A percentile compares a stretch with the other conserved stretches of the same genome.
These are phyloP conservation scores for Leucosporidium scottii DNA, from an alignment of 768 basidiomycete species.

Conservation along the genomic window DNA sequence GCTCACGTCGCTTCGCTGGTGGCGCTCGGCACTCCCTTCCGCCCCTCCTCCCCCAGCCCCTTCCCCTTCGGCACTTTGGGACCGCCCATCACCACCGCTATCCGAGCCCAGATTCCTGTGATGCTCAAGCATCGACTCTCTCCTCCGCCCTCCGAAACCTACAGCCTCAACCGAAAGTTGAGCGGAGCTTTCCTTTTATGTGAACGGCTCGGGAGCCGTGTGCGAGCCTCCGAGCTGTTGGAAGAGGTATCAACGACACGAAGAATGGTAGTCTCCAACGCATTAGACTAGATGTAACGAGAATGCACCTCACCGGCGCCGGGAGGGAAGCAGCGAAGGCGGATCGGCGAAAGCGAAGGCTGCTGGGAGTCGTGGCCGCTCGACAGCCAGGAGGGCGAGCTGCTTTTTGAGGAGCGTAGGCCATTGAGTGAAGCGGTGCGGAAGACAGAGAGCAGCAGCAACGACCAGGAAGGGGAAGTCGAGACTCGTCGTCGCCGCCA, in stretches of 20 bases:
- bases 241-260: background rate
- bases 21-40: slow-evolving; percentile 81
- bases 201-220: slow-evolving; percentile 57
- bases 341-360: too few species aligned
- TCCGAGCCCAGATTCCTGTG: slow-evolving; percentile 72
- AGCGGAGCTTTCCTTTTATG: slow-evolving; percentile 48
- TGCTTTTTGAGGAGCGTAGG: too few species aligned
- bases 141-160: slow-evolving; percentile 89
- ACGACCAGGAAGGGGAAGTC: too few species aligned
- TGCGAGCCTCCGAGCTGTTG: background rate
- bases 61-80: slow-evolving; percentile 63
- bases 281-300: too few species aligned
- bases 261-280: too few species aligned
- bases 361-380: too few species aligned
- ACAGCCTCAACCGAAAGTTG: slow-evolving; percentile 71
- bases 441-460: too few species aligned
- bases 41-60: slow-evolving; percentile 54
- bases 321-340: too few species aligned
- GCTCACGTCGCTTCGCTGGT: slow-evolving; percentile 78
- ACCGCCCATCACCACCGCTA: slow-evolving; percentile 60
- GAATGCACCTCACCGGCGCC: too few species aligned
- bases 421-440: too few species aligned
- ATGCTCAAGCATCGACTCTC: slow-evolving; percentile 85
- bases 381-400: too few species aligned
- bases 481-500: too few species aligned